A percentile compares a stretch with the other conserved stretches of the same genome.
These are phyloP conservation scores for Pythium aristosporum DNA, from an alignment of 352 stramenopile genomes.

Conservation along the genomic window DNA sequence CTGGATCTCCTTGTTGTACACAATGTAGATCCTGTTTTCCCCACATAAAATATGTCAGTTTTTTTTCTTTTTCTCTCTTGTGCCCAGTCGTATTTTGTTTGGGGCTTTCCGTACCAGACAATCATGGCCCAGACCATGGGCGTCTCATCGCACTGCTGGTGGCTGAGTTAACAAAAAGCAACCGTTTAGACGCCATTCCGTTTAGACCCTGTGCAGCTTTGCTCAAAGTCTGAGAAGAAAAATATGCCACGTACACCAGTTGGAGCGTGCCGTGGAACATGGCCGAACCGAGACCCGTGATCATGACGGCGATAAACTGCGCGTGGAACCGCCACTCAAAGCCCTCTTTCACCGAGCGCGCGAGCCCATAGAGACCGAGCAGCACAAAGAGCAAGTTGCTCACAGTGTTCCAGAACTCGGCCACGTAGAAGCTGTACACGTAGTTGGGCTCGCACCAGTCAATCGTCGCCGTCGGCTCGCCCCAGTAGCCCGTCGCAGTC, in stretches of 20 bases:
- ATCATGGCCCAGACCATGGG: slow-evolving; percentile 86
- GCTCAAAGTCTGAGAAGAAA: too few species aligned
- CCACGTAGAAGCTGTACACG: slow-evolving; percentile 69
- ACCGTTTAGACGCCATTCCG: too few species aligned
- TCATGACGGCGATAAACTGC: slow-evolving; percentile 72
- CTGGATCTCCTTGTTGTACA: slow-evolving; percentile 74
- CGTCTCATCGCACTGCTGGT: slow-evolving; percentile 84
- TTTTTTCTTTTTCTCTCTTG: too few species aligned
- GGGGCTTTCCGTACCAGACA: slow-evolving; percentile 36
- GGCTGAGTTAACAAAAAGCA: background rate
- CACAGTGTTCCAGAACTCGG: slow-evolving; percentile 89
- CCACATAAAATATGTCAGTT: background rate
- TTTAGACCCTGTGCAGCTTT: too few species aligned
- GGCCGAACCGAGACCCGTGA: slow-evolving; percentile 78
- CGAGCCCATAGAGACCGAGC: slow-evolving; percentile 70
- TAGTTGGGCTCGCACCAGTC: slow-evolving; percentile 90
- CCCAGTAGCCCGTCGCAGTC: slow-evolving; percentile 36
- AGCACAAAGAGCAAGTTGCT: slow-evolving; percentile 82
- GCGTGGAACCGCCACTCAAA: slow-evolving; percentile 79
- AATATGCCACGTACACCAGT: slow-evolving; percentile 31
- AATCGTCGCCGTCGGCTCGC: slow-evolving; percentile 67
- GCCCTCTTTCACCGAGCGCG: slow-evolving; percentile 53
- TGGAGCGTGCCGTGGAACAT: slow-evolving; percentile 88
- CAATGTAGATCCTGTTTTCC: slow-evolving; percentile 66
- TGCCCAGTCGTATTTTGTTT: background rate